phyloP scores from a whole-genome alignment of 148 eudicot species.

The Spergularia marina region DNA sequence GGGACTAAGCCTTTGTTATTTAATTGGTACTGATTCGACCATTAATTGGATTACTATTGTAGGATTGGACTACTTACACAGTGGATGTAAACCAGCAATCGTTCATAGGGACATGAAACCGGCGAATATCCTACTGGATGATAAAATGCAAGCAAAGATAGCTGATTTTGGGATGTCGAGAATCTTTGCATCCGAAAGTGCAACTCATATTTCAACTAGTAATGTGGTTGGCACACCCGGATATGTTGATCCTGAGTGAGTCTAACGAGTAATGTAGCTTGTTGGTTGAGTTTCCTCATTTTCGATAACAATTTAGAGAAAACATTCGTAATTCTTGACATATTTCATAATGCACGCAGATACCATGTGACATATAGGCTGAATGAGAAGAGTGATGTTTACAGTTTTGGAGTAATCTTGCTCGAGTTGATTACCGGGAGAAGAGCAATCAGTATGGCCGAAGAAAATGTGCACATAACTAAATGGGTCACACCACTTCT shows the following conservation, averaged over 20 bases:
- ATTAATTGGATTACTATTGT: background rate
- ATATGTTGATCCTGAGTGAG: slow-evolving; percentile 25
- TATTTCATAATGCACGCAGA: background rate
- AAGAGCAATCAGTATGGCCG: background rate
- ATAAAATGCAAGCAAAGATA: slow-evolving; percentile 11
- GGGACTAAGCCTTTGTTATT: background rate
- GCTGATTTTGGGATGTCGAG: slow-evolving; percentile 19
- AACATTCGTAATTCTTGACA: background rate
- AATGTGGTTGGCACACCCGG: slow-evolving; percentile 1
- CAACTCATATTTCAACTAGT: background rate
- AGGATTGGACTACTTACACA: slow-evolving; percentile 17
- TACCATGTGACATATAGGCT: slow-evolving; percentile 3
- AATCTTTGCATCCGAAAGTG: slow-evolving; percentile 5
- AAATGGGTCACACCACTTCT: slow-evolving; percentile 13
- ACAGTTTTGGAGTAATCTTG: slow-evolving; percentile 25
- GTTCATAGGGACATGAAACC: slow-evolving; percentile 19
- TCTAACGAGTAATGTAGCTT: no score
- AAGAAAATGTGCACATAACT: background rate
- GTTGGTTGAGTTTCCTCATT: no score
- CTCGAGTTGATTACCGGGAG: slow-evolving; percentile 27
- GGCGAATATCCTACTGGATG: slow-evolving; percentile 13
- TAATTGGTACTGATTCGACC: no score
- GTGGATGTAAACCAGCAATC: slow-evolving; percentile 15
- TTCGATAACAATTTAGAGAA: no score
- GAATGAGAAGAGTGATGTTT: slow-evolving; percentile 30